Percentiles rank a stretch among this genome's conserved stretches.
phyloP scores from a whole-genome alignment of 1,284 basidiomycete genomes.

The Sutorius eximius region DNA sequence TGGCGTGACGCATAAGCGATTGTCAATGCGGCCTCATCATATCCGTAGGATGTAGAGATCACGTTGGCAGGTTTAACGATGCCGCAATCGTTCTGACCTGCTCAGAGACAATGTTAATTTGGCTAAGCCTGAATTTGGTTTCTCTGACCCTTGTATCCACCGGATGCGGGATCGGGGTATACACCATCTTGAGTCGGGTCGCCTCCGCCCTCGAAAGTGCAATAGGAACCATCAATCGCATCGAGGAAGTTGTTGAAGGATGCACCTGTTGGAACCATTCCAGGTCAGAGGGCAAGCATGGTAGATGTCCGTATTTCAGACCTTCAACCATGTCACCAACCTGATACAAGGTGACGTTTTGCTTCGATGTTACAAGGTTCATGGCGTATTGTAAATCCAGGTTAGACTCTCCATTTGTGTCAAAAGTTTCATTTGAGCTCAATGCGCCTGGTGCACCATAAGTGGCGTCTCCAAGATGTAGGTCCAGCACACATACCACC shows the following conservation, averaged over 20 bases:
- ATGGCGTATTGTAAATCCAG: constrained; percentile 56
- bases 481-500: constrained; percentile 37
- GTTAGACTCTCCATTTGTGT: constrained; percentile 53
- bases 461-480: constrained; percentile 4
- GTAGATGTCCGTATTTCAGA: constrained; percentile 14
- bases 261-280: constrained; percentile 32
- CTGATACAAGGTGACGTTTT: constrained; percentile 48
- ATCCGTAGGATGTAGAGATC: constrained; percentile 56
- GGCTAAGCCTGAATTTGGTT: not conserved
- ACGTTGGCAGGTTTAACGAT: constrained; percentile 49
- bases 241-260: constrained; percentile 50
- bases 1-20: constrained; percentile 48
- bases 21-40: constrained; percentile 49
- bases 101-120: constrained; percentile 1
- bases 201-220: constrained; percentile 62
- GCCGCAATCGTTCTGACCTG: constrained; percentile 48
- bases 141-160: constrained; percentile 40
- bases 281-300: not conserved
- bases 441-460: constrained; percentile 28
- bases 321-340: constrained; percentile 46
- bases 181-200: constrained; percentile 48
- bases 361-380: constrained; percentile 41
- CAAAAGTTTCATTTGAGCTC: constrained; percentile 37
- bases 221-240: constrained; percentile 52
- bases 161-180: constrained; percentile 51